These are phyloP conservation scores for Oidiodendron maius DNA, from an alignment of 495 filamentous ascomycete genomes.

Conservation along the genomic window DNA sequence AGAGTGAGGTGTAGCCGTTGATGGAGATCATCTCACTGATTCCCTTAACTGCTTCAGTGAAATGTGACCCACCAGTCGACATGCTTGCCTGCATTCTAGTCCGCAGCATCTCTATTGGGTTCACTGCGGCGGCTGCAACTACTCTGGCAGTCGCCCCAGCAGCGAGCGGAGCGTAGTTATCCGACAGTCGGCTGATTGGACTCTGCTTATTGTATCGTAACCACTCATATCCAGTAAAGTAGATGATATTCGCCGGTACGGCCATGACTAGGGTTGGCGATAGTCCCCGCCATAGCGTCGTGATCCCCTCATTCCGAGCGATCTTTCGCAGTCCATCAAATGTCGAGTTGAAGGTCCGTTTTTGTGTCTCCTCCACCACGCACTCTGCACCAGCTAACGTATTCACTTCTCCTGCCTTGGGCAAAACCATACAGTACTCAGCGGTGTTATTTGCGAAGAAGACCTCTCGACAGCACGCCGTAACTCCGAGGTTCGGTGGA, in stretches of 20 bases:
- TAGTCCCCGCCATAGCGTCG: conserved; percentile 87
- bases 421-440: conserved; percentile 69
- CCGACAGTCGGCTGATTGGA: conserved; percentile 58
- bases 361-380: conserved; percentile 78
- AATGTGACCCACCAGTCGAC: conserved; percentile 41
- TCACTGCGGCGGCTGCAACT: conserved; percentile 74
- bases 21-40: conserved; percentile 70
- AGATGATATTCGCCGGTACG: conserved; percentile 93
- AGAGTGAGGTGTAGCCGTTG: conserved; percentile 75
- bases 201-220: conserved; percentile 64
- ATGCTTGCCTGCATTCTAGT: conserved; percentile 84
- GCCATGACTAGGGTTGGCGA: conserved; percentile 92
- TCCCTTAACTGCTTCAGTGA: conserved; percentile 68
- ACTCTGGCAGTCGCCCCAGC: conserved; percentile 75
- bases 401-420: conserved; percentile 26
- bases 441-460: conserved; percentile 90
- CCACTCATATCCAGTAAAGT: conserved; percentile 98
- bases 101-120: conserved; percentile 90
- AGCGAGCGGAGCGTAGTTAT: conserved; percentile 70
- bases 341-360: conserved; percentile 80
- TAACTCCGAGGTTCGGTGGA: conserved; percentile 71
- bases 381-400: conserved; percentile 51
- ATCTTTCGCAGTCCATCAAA: conserved; percentile 92
- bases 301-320: conserved; percentile 84
- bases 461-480: conserved; percentile 92